A percentile compares a stretch with the other conserved stretches of the same genome.
These are phyloP conservation scores for Carpinus fangiana DNA, from an alignment of 306 rosid genomes.

Conservation along the genomic window DNA sequence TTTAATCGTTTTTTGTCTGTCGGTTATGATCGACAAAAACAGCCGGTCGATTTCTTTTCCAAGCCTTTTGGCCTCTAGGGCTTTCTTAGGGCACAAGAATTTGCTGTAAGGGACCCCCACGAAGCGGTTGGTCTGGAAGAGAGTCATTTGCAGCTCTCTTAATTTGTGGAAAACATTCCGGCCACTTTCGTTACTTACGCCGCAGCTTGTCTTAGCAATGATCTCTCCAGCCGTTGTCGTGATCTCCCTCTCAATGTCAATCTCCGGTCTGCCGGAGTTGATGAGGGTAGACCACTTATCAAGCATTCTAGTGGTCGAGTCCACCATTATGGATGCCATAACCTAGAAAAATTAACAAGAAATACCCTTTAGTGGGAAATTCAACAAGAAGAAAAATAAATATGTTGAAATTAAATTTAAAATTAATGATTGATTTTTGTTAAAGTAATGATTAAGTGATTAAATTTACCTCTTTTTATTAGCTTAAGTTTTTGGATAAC, in stretches of 20 bases:
- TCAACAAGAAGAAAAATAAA: background rate
- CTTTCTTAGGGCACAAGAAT: constrained; percentile 43
- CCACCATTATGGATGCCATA: constrained; percentile 64
- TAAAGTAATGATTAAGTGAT: too few relatives aligned
- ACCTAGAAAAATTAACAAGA: constrained; percentile 40
- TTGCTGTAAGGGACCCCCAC: constrained; percentile 78
- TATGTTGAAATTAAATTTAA: background rate
- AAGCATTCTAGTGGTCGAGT: constrained; percentile 61
- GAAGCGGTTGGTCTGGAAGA: constrained; percentile 59
- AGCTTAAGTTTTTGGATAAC: too few relatives aligned
- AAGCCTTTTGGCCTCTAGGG: constrained; percentile 54
- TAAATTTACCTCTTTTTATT: too few relatives aligned
- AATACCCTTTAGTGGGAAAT: constrained; percentile 1
- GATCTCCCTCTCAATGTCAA: constrained; percentile 64
- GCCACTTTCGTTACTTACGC: constrained; percentile 49
- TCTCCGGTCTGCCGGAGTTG: constrained; percentile 46
- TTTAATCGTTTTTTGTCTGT: constrained; percentile 29
- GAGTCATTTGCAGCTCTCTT: constrained; percentile 60
- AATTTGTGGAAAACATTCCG: constrained; percentile 49
- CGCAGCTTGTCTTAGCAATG: constrained; percentile 81
- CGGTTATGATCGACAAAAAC: constrained; percentile 36
- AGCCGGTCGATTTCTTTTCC: constrained; percentile 66
- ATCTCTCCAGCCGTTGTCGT: constrained; percentile 66
- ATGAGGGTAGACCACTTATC: constrained; percentile 55
- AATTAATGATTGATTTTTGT: background rate